Conservation (phyloP, 176 grass and related monocot genomes). For the Musa itinerans region DNA sequence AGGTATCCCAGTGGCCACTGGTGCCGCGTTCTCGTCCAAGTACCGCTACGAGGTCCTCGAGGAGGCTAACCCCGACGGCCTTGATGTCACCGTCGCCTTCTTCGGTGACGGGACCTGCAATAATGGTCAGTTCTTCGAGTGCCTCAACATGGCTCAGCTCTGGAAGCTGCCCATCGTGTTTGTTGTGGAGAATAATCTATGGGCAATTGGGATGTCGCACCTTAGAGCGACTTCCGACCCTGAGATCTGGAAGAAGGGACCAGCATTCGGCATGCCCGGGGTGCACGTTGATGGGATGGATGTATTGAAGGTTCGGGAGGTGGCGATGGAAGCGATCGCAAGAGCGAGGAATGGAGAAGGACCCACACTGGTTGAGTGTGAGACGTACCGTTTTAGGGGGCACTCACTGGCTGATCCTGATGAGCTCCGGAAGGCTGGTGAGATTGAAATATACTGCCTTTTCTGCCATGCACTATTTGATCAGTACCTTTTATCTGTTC, state of each 20-base stretch:
- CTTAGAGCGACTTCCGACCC: slow-evolving; percentile 68
- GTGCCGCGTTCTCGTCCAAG: slow-evolving; percentile 80
- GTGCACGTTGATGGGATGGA: slow-evolving; percentile 94
- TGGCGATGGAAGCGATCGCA: slow-evolving; percentile 72
- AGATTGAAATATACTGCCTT: not conserved
- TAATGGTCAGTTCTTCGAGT: slow-evolving; percentile 94
- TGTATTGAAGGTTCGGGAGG: slow-evolving; percentile 83
- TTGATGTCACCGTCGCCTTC: slow-evolving; percentile 79
- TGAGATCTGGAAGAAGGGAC: slow-evolving; percentile 94
- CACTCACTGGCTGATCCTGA: slow-evolving; percentile 91
- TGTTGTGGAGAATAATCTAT: slow-evolving; percentile 97
- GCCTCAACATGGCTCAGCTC: slow-evolving; percentile 95
- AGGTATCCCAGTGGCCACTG: slow-evolving; percentile 84
- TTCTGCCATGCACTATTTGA: no score
- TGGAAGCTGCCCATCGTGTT: slow-evolving; percentile 96
- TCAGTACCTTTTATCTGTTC: no score
- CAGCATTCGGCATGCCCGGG: slow-evolving; percentile 85
- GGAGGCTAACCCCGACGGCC: slow-evolving; percentile 48
- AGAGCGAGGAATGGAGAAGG: slow-evolving; percentile 95
- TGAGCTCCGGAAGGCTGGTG: slow-evolving; percentile 82
- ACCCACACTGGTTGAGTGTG: slow-evolving; percentile 76
- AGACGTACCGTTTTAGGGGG: slow-evolving; percentile 80
- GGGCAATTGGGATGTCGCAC: slow-evolving; percentile 92
- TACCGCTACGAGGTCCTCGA: slow-evolving; percentile 90
- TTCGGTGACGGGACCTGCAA: slow-evolving; percentile 97